Evolutionary conservation across 305 asterid species (phyloP).

Genomic region (Caryopteris hybrid): DNA sequence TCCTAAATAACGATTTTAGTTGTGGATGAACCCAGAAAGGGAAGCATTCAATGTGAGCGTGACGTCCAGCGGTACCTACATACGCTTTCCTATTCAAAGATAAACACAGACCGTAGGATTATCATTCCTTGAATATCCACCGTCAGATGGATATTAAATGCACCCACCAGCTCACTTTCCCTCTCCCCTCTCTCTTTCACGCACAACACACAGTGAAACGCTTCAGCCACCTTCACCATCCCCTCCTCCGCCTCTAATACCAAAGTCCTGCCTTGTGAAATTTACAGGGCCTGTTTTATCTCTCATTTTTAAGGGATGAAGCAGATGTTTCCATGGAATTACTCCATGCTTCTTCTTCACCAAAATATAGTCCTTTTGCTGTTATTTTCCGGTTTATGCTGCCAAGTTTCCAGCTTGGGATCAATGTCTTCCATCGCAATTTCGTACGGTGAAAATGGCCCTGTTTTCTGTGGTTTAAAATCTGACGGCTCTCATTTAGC

Average conservation of each 20-base stretch:
- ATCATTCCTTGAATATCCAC: not conserved
- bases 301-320: conserved; percentile 10
- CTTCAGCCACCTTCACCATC: conserved; percentile 30
- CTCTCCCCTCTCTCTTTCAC: conserved; percentile 28
- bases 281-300: not conserved
- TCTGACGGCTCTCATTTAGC: conserved; percentile 77
- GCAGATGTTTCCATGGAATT: conserved; percentile 7
- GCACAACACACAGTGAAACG: conserved; percentile 20
- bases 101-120: conserved; percentile 30
- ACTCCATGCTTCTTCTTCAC: conserved; percentile 19
- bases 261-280: not conserved
- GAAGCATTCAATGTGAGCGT: conserved; percentile 40
- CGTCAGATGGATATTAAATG: conserved; percentile 54
- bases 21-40: conserved; percentile 18
- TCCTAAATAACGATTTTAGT: conserved; percentile 10
- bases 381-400: conserved; percentile 26
- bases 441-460: conserved; percentile 72
- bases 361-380: conserved; percentile 20
- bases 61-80: conserved; percentile 48
- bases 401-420: conserved; percentile 51
- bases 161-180: conserved; percentile 36
- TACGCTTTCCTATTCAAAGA: conserved; percentile 10
- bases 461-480: conserved; percentile 73
- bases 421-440: conserved; percentile 82
- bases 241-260: conserved; percentile 20